These are phyloP conservation scores for Ogataea angusta DNA, from an alignment of 805 yeast species.

Conservation along the genomic window DNA sequence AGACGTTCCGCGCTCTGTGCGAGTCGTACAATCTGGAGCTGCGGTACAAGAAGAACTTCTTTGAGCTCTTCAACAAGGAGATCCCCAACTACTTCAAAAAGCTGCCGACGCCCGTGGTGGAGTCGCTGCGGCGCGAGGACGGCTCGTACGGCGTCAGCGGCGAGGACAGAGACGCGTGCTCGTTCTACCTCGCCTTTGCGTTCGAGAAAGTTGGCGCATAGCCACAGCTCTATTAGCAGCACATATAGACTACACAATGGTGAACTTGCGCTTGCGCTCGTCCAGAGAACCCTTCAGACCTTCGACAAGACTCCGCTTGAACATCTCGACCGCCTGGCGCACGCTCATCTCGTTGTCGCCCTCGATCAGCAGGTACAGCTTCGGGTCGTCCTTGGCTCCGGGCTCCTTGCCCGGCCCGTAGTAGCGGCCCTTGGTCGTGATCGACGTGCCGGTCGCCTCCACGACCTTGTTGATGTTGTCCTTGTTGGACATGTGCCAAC, in stretches of 20 bases:
- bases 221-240: not conserved
- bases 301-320: constrained; percentile 52
- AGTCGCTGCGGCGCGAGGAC: constrained; percentile 69
- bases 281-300: constrained; percentile 35
- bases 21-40: constrained; percentile 77
- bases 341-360: constrained; percentile 62
- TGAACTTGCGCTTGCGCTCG: constrained; percentile 20
- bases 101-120: constrained; percentile 55
- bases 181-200: constrained; percentile 81
- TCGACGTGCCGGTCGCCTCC: constrained; percentile 69
- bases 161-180: constrained; percentile 80
- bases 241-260: constrained; percentile 11
- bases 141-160: constrained; percentile 87
- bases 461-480: constrained; percentile 60
- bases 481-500: constrained; percentile 75
- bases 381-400: constrained; percentile 59
- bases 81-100: constrained; percentile 61
- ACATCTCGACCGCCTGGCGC: constrained; percentile 52
- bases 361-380: constrained; percentile 75
- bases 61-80: constrained; percentile 77
- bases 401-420: constrained; percentile 61
- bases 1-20: constrained; percentile 76
- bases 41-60: constrained; percentile 70
- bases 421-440: constrained; percentile 78
- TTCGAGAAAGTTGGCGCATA: constrained; percentile 50